Conservation (phyloP, 352 stramenopile genomes). For the Pythium biforme region DNA sequence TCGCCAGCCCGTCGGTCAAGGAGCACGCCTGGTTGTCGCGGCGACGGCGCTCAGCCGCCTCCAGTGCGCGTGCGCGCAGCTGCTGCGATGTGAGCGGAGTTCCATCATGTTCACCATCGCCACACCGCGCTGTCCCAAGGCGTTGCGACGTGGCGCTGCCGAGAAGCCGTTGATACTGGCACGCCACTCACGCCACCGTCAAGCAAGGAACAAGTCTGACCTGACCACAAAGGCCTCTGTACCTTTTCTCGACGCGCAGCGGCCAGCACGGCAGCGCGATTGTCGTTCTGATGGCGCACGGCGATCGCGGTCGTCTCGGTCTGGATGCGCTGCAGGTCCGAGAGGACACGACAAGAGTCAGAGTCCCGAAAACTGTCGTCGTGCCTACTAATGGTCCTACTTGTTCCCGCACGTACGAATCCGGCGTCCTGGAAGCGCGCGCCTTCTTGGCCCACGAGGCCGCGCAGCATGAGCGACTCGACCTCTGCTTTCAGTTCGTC, state of each 20-base stretch:
- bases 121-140: conserved; percentile 17
- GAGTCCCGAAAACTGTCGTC: background rate
- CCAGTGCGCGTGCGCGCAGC: conserved; percentile 39
- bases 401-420: conserved; percentile 25
- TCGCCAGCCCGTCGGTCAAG: conserved; percentile 11
- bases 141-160: conserved; percentile 35
- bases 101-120: background rate
- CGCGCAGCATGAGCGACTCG: conserved; percentile 54
- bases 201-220: no score
- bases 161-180: conserved; percentile 42
- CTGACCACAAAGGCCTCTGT: no score
- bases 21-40: conserved; percentile 39
- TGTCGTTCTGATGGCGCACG: conserved; percentile 30
- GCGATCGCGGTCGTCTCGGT: conserved; percentile 24
- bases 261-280: conserved; percentile 36
- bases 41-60: conserved; percentile 54
- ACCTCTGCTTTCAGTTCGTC: conserved; percentile 62
- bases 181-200: background rate
- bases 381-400: no score
- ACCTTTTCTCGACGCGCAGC: conserved; percentile 43
- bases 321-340: conserved; percentile 20
- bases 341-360: background rate
- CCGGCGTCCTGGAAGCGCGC: conserved; percentile 45
- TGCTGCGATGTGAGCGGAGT: conserved; percentile 25
- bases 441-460: conserved; percentile 43